Evolutionary conservation across 345 rosid species (phyloP), one percentile per base, ranked within the genome.

Genomic region (Brassica incana): DNA sequence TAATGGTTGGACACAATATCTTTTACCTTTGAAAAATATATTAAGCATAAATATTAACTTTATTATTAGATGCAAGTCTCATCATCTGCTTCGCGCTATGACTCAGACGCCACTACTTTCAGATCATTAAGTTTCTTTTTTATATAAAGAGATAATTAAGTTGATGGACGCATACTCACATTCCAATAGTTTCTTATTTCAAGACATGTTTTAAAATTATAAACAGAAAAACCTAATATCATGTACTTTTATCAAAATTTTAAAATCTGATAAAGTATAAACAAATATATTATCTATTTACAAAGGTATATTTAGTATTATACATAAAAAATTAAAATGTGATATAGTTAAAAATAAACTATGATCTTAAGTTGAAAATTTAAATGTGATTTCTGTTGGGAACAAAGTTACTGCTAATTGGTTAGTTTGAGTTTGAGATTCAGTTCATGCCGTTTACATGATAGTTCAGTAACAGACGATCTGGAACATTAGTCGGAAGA

Each of bases 141-240:
- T 29, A 3, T 29, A 29, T 29, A 29, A 29, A 29, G 6, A 65
- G 45, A n/a, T 66, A 50, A 50, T 50, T 50, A 20, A 67, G 16
- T 9, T 67, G 32, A 67, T 67, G 32, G 30, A 18, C 15, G 54
- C 18, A 40, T 20, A 67, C 56, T 67, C 66, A 71, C 66, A 71
- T 71, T 23, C 67, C 66, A 59, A 36, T 36, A 58, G 30, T 38
- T 56, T 18, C 6, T 54, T 54, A 56, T 33, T 54, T 56, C 33
- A n/a, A 35, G 18, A 23, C 23, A 23, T 58, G 52, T 45, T 45
- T 45, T 11, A 11, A 45, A 45, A 45, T 45, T 45, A 4, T 45
- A 45, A 45, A 45, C 52, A 45, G 52, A 45, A 45, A 38, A 45
- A 12, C 52, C 52, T 12, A 45, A 45, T 45, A 45, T 14, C 14